phyloP scores from a whole-genome alignment of 2,329 filamentous ascomycete genomes.

The Trichoderma citrinoviride region DNA sequence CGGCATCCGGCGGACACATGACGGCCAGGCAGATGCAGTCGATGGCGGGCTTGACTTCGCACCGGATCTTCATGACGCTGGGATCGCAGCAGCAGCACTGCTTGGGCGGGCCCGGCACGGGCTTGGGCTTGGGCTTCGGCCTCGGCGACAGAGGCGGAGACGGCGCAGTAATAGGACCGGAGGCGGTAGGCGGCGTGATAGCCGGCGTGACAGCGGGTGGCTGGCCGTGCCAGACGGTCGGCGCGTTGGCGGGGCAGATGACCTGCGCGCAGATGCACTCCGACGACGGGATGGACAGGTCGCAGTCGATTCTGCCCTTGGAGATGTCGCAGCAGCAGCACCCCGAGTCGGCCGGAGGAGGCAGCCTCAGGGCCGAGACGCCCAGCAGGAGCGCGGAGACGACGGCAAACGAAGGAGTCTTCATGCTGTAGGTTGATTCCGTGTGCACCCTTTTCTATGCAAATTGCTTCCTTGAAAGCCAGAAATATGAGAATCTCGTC shows the following conservation, averaged over 20 bases:
- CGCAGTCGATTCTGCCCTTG: constrained; percentile 29
- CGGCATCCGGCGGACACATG: constrained; percentile 27
- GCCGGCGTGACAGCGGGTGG: background rate
- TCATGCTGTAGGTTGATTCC: constrained; percentile 5
- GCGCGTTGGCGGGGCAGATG: constrained; percentile 28
- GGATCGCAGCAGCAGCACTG: constrained; percentile 30
- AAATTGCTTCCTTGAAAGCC: background rate
- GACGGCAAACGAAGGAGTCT: constrained; percentile 22
- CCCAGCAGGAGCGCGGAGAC: constrained; percentile 25
- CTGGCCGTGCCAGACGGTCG: constrained; percentile 22
- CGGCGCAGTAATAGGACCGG: too few species aligned
- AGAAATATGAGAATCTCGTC: background rate
- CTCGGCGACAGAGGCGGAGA: too few species aligned
- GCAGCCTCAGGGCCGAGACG: constrained; percentile 26
- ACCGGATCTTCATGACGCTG: constrained; percentile 18
- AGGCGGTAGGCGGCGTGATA: background rate
- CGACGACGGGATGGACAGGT: constrained; percentile 15
- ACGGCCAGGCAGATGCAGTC: constrained; percentile 27
- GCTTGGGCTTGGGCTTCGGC: too few species aligned
- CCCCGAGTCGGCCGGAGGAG: constrained; percentile 19
- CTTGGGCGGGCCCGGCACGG: background rate
- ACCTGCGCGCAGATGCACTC: constrained; percentile 32
- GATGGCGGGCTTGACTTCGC: constrained; percentile 14
- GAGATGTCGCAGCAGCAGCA: constrained; percentile 39
- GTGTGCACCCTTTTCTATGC: background rate